These are phyloP conservation scores for Baeospora myosura DNA, from an alignment of 1,284 basidiomycete species.

Conservation along the genomic window DNA sequence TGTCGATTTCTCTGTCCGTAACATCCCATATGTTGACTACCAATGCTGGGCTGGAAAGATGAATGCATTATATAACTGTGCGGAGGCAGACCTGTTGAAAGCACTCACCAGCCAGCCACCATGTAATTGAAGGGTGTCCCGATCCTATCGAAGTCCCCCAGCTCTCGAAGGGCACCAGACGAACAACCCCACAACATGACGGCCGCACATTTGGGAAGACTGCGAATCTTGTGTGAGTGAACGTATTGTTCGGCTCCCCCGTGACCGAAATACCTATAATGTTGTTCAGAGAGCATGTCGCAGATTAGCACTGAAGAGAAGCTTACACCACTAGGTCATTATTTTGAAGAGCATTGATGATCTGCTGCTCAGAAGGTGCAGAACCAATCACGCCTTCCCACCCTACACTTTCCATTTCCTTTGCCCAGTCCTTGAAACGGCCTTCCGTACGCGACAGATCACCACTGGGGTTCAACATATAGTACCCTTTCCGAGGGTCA, in stretches of 20 bases:
- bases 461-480: slow-evolving; percentile 87
- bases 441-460: slow-evolving; percentile 83
- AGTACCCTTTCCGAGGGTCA: slow-evolving; percentile 69
- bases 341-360: slow-evolving; percentile 61
- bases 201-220: slow-evolving; percentile 77
- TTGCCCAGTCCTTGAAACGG: slow-evolving; percentile 75
- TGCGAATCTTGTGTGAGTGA: slow-evolving; percentile 77
- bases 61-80: slow-evolving; percentile 5
- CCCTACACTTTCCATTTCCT: slow-evolving; percentile 57
- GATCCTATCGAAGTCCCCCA: slow-evolving; percentile 88
- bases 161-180: slow-evolving; percentile 79
- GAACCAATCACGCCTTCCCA: slow-evolving; percentile 83
- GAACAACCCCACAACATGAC: slow-evolving; percentile 99
- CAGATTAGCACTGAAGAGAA: slow-evolving; percentile 3
- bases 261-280: slow-evolving; percentile 87
- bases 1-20: slow-evolving; percentile 95
- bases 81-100: neutral
- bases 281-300: neutral
- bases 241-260: slow-evolving; percentile 94
- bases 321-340: slow-evolving; percentile 84
- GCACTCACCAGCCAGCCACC: slow-evolving; percentile 86
- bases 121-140: slow-evolving; percentile 94
- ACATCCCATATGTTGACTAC: slow-evolving; percentile 98
- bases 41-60: slow-evolving; percentile 67
- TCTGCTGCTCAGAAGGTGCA: slow-evolving; percentile 75